Base-by-base conservation (phyloP, 2,329 filamentous ascomycete genomes). In the Pseudogymnoascus sp. region DNA sequence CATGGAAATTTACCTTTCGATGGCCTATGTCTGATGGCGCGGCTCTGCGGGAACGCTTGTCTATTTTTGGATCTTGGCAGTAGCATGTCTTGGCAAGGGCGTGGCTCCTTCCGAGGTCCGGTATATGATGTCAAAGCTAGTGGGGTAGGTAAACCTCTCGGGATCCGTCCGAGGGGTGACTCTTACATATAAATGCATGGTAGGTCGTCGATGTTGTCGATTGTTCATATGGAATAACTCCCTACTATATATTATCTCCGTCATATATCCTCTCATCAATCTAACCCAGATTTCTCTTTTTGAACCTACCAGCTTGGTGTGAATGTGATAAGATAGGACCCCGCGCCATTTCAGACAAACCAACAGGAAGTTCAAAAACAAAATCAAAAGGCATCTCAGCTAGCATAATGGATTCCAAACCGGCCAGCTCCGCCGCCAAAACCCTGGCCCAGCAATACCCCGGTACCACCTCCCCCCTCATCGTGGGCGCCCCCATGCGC, bases 401-500 rank as follows among this genome's bases (percentile, higher is more conserved):
- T 52, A 13, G 15, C 45, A 31, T 8, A 52, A 52, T 52, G 45
- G 45, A 25, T 31, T 52, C 45, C 27, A 52, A 52, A 4, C 8
- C 12, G 31, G 45, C 45, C 25, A 52, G 7, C n/a, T 31, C 45
- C 45, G 27, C 45, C n/a, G 4, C 45, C 45, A 52, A 31, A 9
- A 10, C 25, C 2, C 45, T 52, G n/a, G n/a, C 3, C 13, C 45
- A 52, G 45, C 45, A 72, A 68, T 86, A 86, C 68, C 83, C 84
- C 66, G 88, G 86, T 85, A 79, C 78, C 4, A 71, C 76, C 36
- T 67, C 73, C 1, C 86, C 86, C 5, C 72, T 89, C 18, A 78
- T 91, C 31, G 76, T 80, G 52, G 77, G 79, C 37, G 87, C 86
- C 1, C 88, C 88, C 0, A 90, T 92, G 88, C 82, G 86, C 52